Evolutionary conservation across 805 yeast genomes (phyloP).

Genomic region (Nakazawaea sp.): DNA sequence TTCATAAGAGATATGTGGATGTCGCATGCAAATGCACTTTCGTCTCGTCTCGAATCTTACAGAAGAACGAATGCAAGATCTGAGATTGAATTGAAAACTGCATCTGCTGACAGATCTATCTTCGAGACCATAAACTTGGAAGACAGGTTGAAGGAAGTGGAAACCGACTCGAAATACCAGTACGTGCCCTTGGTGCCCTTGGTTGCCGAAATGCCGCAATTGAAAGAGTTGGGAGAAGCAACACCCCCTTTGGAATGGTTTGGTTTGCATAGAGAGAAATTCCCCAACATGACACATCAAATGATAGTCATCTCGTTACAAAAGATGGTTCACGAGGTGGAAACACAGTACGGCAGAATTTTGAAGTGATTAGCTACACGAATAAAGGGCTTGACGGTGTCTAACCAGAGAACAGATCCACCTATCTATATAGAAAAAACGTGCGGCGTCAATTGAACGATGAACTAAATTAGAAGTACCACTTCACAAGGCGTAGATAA

Average conservation of each 20-base stretch:
- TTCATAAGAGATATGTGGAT: slow-evolving; percentile 91
- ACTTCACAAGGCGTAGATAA: slow-evolving; percentile 22
- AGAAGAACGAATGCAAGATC: slow-evolving; percentile 18
- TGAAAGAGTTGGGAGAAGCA: slow-evolving; percentile 90
- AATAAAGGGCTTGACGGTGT: background rate
- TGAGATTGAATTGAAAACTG: slow-evolving; percentile 19
- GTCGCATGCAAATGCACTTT: slow-evolving; percentile 69
- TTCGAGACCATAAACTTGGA: slow-evolving; percentile 28
- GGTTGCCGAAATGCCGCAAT: slow-evolving; percentile 78
- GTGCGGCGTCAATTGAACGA: background rate
- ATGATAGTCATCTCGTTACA: slow-evolving; percentile 68
- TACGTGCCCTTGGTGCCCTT: slow-evolving; percentile 72
- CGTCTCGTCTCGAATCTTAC: slow-evolving; percentile 45
- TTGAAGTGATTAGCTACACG: slow-evolving; percentile 25
- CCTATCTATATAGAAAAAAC: background rate
- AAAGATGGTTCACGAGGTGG: slow-evolving; percentile 64
- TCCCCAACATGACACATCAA: slow-evolving; percentile 86
- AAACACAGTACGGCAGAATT: slow-evolving; percentile 40
- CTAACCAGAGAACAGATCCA: background rate
- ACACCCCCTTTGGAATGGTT: slow-evolving; percentile 99
- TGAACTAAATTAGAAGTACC: background rate
- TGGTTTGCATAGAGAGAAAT: slow-evolving; percentile 80
- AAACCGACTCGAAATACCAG: slow-evolving; percentile 36
- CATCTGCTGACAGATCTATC: slow-evolving; percentile 25
- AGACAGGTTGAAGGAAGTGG: slow-evolving; percentile 39